phyloP scores from a whole-genome alignment of 345 rosid species.

The Fremontodendron californicum region DNA sequence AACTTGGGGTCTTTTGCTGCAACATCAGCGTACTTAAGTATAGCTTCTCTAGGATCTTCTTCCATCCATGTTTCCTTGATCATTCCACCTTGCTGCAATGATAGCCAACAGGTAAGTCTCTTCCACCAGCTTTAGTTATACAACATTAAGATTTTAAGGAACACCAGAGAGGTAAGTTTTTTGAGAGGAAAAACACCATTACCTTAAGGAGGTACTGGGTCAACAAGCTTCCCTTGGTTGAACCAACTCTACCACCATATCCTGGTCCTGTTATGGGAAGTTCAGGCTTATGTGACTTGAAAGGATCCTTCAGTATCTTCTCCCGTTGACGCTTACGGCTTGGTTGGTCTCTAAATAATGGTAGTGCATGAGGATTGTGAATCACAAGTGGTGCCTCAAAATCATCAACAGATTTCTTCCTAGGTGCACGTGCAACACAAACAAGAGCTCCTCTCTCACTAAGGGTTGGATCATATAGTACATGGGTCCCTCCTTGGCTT shows the following conservation, averaged over 20 bases:
- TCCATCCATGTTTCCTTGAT: slow-evolving; percentile 99
- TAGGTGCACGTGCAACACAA: slow-evolving; percentile 92
- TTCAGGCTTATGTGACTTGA: slow-evolving; percentile 91
- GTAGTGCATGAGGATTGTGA: slow-evolving; percentile 96
- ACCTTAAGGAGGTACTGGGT: slow-evolving; percentile 98
- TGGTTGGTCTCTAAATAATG: slow-evolving; percentile 94
- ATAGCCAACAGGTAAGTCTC: slow-evolving; percentile 8
- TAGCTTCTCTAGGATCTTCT: slow-evolving; percentile 98
- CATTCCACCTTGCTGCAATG: slow-evolving; percentile 97
- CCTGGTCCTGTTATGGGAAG: slow-evolving; percentile 94
- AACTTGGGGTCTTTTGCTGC: slow-evolving; percentile 89
- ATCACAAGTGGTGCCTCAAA: slow-evolving; percentile 79
- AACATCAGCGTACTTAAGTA: slow-evolving; percentile 82
- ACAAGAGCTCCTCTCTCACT: slow-evolving; percentile 96
- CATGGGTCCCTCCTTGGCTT: slow-evolving; percentile 82
- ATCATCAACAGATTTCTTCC: slow-evolving; percentile 92
- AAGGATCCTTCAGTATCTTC: slow-evolving; percentile 84
- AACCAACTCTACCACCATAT: slow-evolving; percentile 88
- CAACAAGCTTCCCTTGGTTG: slow-evolving; percentile 80
- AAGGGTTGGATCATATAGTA: slow-evolving; percentile 75
- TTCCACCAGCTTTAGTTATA: neutral
- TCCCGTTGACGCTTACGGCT: slow-evolving; percentile 96
- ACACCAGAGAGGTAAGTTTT: slow-evolving; percentile 4
- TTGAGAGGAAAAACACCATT: slow-evolving; percentile 1
- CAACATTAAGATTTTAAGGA: neutral